Evolutionary conservation across 352 stramenopile species (phyloP), one percentile per base, ranked within the genome.

Genomic region (Aphanomyces euteiches): DNA sequence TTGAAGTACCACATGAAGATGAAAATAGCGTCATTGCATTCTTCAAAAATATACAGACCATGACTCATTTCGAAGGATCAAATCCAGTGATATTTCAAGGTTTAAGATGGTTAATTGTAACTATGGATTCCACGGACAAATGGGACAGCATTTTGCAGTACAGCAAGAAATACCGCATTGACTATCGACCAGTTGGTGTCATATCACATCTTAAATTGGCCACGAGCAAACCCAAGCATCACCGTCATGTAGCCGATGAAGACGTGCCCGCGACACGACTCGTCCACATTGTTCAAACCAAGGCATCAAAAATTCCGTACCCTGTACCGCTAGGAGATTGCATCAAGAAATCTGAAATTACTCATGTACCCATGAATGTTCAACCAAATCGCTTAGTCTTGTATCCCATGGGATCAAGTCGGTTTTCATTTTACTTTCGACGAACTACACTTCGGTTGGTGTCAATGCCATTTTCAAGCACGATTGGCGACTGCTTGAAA

Each of bases 401-500:
- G 28, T 5, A 61, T 37, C 54, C 54, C 15, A 19, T 37, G 17
- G 21, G 28, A 37, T 45, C 28, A 28, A 37, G 43, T n/a, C 13
- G 47, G 5, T 63, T 70, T 61, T 19, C n/a, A 7, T 13, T 12
- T 4, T 47, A 21, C 5, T 45, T 70, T n/a, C 45, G 64, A 45
- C n/a, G 34, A 2, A 63, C 47, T 3, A 7, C 61, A 3, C 39
- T 70, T n/a, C 50, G 39, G 7, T 28, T 70, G 17, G 64, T 61
- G 7, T 60, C 64, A 13, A 60, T 70, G 41, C 64, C 64, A 21
- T 70, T 70, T 39, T 70, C 64, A 43, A n/a, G 47, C 21, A 17
- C 36, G 3, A 53, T 70, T 34, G 64, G 43, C 19, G 64, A 70
- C n/a, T 36, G 4, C 7, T 36, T 70, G 7, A n/a, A 63, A 17